Conservation (phyloP, 2,329 filamentous ascomycete genomes). For the Metarhizium brunneum region DNA sequence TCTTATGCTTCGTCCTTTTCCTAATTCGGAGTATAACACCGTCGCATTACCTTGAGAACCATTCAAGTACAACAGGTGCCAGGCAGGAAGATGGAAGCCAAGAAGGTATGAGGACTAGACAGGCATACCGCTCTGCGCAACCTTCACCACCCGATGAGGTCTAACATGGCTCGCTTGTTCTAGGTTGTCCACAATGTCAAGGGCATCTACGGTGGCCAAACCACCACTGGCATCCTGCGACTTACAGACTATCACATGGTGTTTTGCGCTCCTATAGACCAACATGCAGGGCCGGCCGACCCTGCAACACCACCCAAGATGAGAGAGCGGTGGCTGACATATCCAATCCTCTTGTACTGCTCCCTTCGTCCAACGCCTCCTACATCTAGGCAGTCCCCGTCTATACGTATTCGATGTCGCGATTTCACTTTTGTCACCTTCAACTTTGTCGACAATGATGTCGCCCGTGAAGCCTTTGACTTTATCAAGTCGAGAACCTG, state of each 20-base stretch:
- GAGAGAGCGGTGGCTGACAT: constrained; percentile 85
- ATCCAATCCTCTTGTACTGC: constrained; percentile 81
- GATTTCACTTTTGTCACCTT: constrained; percentile 94
- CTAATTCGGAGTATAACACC: neutral
- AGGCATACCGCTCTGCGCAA: neutral
- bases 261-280: constrained; percentile 35
- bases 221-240: constrained; percentile 47
- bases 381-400: constrained; percentile 61
- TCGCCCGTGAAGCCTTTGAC: constrained; percentile 79
- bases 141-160: neutral
- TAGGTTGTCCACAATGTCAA: constrained; percentile 49
- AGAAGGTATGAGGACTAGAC: constrained; percentile 24
- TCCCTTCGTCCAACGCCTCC: constrained; percentile 65
- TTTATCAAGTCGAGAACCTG: constrained; percentile 75
- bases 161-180: constrained; percentile 1
- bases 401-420: constrained; percentile 78
- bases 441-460: constrained; percentile 66
- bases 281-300: constrained; percentile 14
- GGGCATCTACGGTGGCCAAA: constrained; percentile 49
- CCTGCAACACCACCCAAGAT: constrained; percentile 20
- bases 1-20: neutral
- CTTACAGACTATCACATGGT: constrained; percentile 55
- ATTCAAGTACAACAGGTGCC: neutral
- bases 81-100: constrained; percentile 27
- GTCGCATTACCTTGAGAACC: neutral